Base-by-base conservation (phyloP, 495 filamentous ascomycete genomes). In the Xylaria nigripes region DNA sequence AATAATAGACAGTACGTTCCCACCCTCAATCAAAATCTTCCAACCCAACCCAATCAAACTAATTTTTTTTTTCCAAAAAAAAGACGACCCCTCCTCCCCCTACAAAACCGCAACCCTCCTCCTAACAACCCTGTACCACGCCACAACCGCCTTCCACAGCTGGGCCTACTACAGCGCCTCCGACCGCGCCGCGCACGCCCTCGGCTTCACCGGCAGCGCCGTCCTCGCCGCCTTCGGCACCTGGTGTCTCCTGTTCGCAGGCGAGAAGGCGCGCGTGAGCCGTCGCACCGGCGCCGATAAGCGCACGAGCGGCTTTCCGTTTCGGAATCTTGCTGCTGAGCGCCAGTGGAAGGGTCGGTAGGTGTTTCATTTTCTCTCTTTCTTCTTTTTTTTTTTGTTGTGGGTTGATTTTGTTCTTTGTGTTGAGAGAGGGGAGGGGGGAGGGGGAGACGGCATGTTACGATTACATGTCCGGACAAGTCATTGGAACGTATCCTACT, bases 251-350 rank as follows among this genome's bases (percentile, higher is more conserved):
- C 61, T 94, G 38, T 95, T 94, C 63, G 87, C 77, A 1, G 84
- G 73, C 36, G 81, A 77, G 21, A 69, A 79, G 57, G 81, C 80
- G 1, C 70, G 73, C 48, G 84, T 90, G 46, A 85, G 78, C 62
- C 73, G 78, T 55, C 80, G 78, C 67, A 92, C 86, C 0, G 87
- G 87, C 0, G 86, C 81, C 5, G 89, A 93, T 65, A 87, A 89
- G 73, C 76, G 86, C 62, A 89, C 81, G 13, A 81, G 84, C 54
- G 85, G 86, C 23, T 95, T 84, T 62, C 90, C 89, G n/a, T 94
- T 91, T 61, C 80, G 76, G 61, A 94, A 92, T 18, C 25, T 36
- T 1, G 38, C 32, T 19, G 53, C 53, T 12, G 46, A 55, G 34
- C 45, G 53, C 24, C 13, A 36, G 6, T 45, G 53, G 22, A 55